These are phyloP conservation scores for Sedum album DNA, from an alignment of 164 flowering plant genomes.

Conservation along the genomic window DNA sequence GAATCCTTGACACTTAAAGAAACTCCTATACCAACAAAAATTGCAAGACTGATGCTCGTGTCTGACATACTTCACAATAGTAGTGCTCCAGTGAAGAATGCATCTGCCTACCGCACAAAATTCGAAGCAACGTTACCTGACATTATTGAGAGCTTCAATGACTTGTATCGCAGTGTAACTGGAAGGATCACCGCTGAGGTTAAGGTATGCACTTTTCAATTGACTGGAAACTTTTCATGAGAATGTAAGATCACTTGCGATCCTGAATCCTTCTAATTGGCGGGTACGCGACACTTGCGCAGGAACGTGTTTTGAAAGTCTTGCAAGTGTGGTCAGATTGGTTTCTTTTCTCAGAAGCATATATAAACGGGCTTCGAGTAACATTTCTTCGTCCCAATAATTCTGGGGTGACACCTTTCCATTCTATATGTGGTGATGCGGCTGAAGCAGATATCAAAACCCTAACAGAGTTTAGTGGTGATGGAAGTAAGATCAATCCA, in stretches of 20 bases:
- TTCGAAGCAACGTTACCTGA: constrained; percentile 93
- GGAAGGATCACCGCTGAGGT: constrained; percentile 99
- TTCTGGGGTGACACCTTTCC: constrained; percentile 82
- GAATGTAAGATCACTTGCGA: constrained; percentile 1
- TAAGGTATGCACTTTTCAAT: constrained; percentile 37
- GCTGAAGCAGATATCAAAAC: constrained; percentile 65
- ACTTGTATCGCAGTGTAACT: constrained; percentile 78
- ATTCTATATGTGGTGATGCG: constrained; percentile 88
- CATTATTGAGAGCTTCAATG: constrained; percentile 98
- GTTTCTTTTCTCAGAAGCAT: constrained; percentile 99
- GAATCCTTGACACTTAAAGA: constrained; percentile 97
- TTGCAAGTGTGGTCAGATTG: constrained; percentile 99
- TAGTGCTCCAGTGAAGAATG: constrained; percentile 98
- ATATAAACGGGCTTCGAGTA: constrained; percentile 90
- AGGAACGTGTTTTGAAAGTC: constrained; percentile 96
- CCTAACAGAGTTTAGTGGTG: constrained; percentile 35
- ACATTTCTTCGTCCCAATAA: constrained; percentile 86
- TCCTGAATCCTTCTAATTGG: constrained; percentile 5
- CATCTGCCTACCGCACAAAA: constrained; percentile 96
- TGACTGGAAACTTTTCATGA: background rate
- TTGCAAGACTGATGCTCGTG: constrained; percentile 98
- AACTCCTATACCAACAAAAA: constrained; percentile 93
- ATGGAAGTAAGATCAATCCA: constrained; percentile 46
- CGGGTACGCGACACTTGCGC: constrained; percentile 10
- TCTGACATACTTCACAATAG: constrained; percentile 98